A percentile compares a stretch with the other conserved stretches of the same genome.
phyloP scores from a whole-genome alignment of 2,329 filamentous ascomycete species.

The Stemphylium vesicarium region DNA sequence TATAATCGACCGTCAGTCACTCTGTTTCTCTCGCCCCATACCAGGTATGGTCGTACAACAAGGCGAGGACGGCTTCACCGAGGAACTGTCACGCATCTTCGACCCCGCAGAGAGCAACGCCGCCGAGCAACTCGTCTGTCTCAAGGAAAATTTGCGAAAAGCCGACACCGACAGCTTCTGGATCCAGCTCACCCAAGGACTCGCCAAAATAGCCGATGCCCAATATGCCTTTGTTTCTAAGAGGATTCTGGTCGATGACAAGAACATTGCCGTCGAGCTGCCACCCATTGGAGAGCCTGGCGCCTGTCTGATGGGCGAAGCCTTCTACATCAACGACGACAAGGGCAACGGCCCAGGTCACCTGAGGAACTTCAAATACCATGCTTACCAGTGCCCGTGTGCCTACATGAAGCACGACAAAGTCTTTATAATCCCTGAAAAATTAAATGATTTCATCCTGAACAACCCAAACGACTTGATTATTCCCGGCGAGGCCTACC shows the following conservation, averaged over 20 bases:
- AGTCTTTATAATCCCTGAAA: slow-evolving; percentile 70
- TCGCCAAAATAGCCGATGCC: slow-evolving; percentile 67
- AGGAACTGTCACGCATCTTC: slow-evolving; percentile 44
- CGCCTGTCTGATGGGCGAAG: slow-evolving; percentile 68
- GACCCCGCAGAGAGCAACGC: slow-evolving; percentile 63
- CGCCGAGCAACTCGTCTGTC: slow-evolving; percentile 63
- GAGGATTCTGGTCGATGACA: slow-evolving; percentile 65
- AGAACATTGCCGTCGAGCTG: slow-evolving; percentile 65
- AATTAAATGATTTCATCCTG: slow-evolving; percentile 63
- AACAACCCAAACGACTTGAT: slow-evolving; percentile 68
- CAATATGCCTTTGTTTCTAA: slow-evolving; percentile 75
- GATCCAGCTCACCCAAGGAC: slow-evolving; percentile 66
- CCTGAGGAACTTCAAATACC: slow-evolving; percentile 67
- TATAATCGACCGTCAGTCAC: slow-evolving; percentile 51
- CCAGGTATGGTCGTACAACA: slow-evolving; percentile 54
- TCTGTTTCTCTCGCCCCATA: slow-evolving; percentile 51
- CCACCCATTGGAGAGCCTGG: slow-evolving; percentile 66
- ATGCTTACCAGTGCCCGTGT: slow-evolving; percentile 69
- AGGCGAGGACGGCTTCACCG: slow-evolving; percentile 53
- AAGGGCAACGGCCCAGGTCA: slow-evolving; percentile 56
- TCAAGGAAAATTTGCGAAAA: slow-evolving; percentile 63
- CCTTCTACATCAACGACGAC: slow-evolving; percentile 70
- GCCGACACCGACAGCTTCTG: slow-evolving; percentile 68
- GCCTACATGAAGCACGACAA: slow-evolving; percentile 75
- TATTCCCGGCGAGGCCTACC: slow-evolving; percentile 68